Evolutionary conservation across 768 basidiomycete genomes (phyloP).

Genomic region (Amanita rimosa): DNA sequence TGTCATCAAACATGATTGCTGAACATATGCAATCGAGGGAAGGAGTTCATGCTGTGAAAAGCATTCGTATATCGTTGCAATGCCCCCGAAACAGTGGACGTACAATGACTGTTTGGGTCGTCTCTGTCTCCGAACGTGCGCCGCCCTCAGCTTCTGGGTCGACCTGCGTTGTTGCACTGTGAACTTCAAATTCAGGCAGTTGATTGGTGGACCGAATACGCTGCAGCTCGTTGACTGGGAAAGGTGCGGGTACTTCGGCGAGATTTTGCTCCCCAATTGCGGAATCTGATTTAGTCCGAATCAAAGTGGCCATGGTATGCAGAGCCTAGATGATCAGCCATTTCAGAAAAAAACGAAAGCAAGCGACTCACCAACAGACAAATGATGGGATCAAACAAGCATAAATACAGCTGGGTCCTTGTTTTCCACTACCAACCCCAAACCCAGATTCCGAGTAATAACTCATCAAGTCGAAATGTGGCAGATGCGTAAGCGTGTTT

Average conservation of each 20-base stretch:
- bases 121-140: conserved; percentile 8
- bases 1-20: conserved; percentile 65
- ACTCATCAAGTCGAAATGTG: neutral
- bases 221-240: conserved; percentile 24
- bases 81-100: conserved; percentile 11
- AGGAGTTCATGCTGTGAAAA: conserved; percentile 43
- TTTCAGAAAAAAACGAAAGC: neutral
- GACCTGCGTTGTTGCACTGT: neutral
- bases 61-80: conserved; percentile 3
- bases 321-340: neutral
- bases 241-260: conserved; percentile 27
- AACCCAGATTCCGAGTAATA: neutral
- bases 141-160: neutral
- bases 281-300: conserved; percentile 20
- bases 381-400: conserved; percentile 1
- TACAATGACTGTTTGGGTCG: conserved; percentile 10
- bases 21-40: conserved; percentile 64
- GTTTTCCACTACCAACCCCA: neutral
- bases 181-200: neutral
- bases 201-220: conserved; percentile 1
- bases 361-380: neutral
- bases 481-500: neutral
- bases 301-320: conserved; percentile 27
- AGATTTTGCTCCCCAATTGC: conserved; percentile 15
- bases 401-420: neutral